phyloP scores from a whole-genome alignment of 768 basidiomycete genomes.

The Baorangia bicolor region DNA sequence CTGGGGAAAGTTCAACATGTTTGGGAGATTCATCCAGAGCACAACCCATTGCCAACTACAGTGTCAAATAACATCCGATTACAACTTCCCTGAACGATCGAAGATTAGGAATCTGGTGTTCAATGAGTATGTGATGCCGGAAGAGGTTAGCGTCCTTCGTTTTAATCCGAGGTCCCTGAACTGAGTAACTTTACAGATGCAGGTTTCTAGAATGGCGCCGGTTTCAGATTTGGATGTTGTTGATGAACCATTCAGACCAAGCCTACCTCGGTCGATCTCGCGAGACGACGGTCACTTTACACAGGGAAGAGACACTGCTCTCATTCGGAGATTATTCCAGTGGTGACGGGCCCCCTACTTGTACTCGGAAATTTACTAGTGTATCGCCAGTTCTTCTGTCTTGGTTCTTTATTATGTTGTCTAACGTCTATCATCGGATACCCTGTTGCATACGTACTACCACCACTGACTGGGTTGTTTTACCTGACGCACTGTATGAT shows the following conservation, averaged over 20 bases:
- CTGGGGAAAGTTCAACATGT: constrained; percentile 95
- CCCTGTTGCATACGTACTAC: constrained; percentile 38
- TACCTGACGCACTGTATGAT: constrained; percentile 30
- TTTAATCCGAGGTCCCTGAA: neutral
- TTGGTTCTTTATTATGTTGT: constrained; percentile 29
- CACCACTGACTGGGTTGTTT: constrained; percentile 30
- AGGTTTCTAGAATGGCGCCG: constrained; percentile 59
- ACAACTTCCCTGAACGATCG: constrained; percentile 57
- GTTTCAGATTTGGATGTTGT: constrained; percentile 43
- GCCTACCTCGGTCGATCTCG: constrained; percentile 30
- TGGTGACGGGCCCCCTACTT: constrained; percentile 31
- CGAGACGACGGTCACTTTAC: constrained; percentile 32
- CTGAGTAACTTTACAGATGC: constrained; percentile 47
- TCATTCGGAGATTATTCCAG: constrained; percentile 53
- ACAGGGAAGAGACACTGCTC: constrained; percentile 41
- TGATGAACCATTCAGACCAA: constrained; percentile 41
- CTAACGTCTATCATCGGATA: constrained; percentile 32
- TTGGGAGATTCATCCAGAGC: constrained; percentile 80
- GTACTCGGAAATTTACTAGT: constrained; percentile 24
- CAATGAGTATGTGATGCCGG: constrained; percentile 61
- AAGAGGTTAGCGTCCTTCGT: constrained; percentile 48
- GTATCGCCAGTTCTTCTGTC: constrained; percentile 28
- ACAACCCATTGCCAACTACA: constrained; percentile 78
- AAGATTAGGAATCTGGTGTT: constrained; percentile 56
- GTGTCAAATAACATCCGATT: constrained; percentile 58